A percentile compares a stretch with the other conserved stretches of the same genome.
Evolutionary conservation across 2,329 filamentous ascomycete genomes (phyloP).

Genomic region (Ophiostoma triangulosporum): DNA sequence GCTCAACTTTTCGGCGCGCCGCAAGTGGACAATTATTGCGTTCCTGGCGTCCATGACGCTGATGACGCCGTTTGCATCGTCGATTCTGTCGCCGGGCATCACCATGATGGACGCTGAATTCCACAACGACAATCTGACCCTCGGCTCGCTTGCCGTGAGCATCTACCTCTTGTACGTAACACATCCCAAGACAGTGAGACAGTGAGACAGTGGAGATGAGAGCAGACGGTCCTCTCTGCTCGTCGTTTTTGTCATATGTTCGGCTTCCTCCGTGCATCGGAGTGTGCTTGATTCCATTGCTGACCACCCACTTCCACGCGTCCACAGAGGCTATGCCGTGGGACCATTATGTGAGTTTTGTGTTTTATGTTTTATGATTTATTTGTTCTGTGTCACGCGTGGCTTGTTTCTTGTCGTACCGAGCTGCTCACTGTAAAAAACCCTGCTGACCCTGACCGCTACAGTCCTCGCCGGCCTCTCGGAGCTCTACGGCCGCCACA

Average conservation of each 20-base stretch:
- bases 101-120: slow-evolving; percentile 31
- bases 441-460: not conserved
- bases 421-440: not conserved
- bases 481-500: slow-evolving; percentile 22
- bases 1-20: slow-evolving; percentile 39
- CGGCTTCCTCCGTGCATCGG: not conserved
- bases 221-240: not conserved
- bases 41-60: slow-evolving; percentile 48
- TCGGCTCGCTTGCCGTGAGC: slow-evolving; percentile 41
- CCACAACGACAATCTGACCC: slow-evolving; percentile 25
- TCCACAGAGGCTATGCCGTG: slow-evolving; percentile 36
- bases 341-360: slow-evolving; percentile 43
- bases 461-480: slow-evolving; percentile 21
- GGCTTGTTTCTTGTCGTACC: not conserved
- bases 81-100: slow-evolving; percentile 42
- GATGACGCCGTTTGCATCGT: slow-evolving; percentile 51
- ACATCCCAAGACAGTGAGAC: too few species aligned
- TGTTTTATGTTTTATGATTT: slow-evolving; percentile 40
- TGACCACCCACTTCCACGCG: not conserved
- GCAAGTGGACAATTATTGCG: slow-evolving; percentile 45
- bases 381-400: not conserved
- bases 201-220: too few species aligned
- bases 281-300: not conserved
- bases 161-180: slow-evolving; percentile 44
- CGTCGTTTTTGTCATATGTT: not conserved